Conservation (phyloP, 495 filamentous ascomycete species). For the Articulospora tetracladia region DNA sequence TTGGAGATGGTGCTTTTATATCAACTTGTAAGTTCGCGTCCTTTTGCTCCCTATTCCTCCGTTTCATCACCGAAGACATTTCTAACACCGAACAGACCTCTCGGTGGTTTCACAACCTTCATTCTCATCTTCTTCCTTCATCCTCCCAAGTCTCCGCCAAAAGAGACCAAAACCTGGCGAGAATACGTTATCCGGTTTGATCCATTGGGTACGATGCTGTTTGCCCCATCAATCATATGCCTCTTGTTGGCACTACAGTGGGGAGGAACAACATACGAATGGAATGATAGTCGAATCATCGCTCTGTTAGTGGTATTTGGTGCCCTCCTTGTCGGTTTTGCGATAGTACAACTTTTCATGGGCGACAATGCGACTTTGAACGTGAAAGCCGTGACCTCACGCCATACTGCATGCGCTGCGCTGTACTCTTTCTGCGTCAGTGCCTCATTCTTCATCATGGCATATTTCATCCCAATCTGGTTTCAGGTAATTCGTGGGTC, state of each 20-base stretch:
- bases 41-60: not conserved
- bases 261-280: conserved; percentile 36
- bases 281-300: conserved; percentile 32
- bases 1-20: conserved; percentile 82
- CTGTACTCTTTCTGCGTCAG: conserved; percentile 44
- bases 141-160: conserved; percentile 48
- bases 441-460: conserved; percentile 58
- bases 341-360: conserved; percentile 54
- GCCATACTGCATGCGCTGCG: conserved; percentile 27
- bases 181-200: conserved; percentile 44
- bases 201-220: conserved; percentile 37
- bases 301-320: conserved; percentile 31
- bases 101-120: conserved; percentile 42
- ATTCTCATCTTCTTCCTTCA: conserved; percentile 50
- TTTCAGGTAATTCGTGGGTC: conserved; percentile 79
- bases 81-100: conserved; percentile 27
- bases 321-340: conserved; percentile 44
- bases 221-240: conserved; percentile 31
- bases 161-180: conserved; percentile 49
- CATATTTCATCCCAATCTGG: conserved; percentile 79
- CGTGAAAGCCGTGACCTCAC: conserved; percentile 24
- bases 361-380: conserved; percentile 72
- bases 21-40: conserved; percentile 46
- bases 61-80: not conserved
- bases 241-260: conserved; percentile 38